Percentiles rank a stretch among this genome's conserved stretches.
Conservation (phyloP, 805 yeast species). For the Torulaspora delbrueckii region DNA sequence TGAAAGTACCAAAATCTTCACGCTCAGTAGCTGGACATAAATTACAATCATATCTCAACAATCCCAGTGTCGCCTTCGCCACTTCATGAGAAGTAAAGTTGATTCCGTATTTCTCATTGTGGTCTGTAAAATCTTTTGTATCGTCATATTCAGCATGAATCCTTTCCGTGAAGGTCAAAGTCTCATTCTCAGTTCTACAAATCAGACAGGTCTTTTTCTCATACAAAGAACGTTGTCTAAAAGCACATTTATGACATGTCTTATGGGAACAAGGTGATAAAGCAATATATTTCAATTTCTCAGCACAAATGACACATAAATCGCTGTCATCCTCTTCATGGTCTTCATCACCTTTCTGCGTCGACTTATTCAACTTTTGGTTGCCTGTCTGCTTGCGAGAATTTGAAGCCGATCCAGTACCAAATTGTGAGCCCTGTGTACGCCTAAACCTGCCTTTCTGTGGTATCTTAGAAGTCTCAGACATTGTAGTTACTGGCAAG, state of each 20-base stretch:
- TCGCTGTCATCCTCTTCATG: conserved; percentile 34
- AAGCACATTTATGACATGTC: conserved; percentile 76
- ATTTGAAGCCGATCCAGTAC: neutral
- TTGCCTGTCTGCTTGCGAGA: conserved; percentile 1
- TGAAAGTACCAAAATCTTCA: conserved; percentile 45
- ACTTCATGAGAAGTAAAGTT: conserved; percentile 55
- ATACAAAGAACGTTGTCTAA: conserved; percentile 78
- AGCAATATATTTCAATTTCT: conserved; percentile 57
- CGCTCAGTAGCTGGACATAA: conserved; percentile 34
- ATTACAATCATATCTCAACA: conserved; percentile 57
- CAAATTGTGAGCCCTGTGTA: conserved; percentile 19
- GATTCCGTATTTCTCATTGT: conserved; percentile 47
- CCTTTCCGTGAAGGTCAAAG: conserved; percentile 54
- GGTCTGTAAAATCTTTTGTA: conserved; percentile 33
- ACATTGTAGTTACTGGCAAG: neutral
- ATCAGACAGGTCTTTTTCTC: conserved; percentile 70
- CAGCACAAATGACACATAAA: conserved; percentile 81
- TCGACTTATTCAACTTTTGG: neutral
- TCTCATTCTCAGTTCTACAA: conserved; percentile 69
- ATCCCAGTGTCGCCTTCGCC: conserved; percentile 42
- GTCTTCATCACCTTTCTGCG: neutral
- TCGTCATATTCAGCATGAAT: conserved; percentile 38
- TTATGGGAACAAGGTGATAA: conserved; percentile 79
- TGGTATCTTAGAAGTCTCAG: neutral
- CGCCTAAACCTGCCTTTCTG: conserved; percentile 15